phyloP scores from a whole-genome alignment of 148 eudicot genomes.

The Gaultheria prostrata region DNA sequence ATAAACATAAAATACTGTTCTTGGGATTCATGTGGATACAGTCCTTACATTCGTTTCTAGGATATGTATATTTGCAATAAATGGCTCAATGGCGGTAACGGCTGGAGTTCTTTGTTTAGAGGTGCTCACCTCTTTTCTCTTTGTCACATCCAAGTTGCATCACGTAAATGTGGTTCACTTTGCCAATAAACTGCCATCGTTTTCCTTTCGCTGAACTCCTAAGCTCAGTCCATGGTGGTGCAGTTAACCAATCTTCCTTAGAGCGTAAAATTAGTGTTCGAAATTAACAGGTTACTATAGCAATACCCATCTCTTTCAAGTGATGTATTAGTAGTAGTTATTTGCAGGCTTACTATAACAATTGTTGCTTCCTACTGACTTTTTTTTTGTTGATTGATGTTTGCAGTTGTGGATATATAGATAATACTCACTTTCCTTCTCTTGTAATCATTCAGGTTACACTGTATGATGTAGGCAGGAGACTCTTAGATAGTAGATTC shows the following conservation, averaged over 20 bases:
- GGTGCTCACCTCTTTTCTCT: background rate
- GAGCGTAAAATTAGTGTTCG: background rate
- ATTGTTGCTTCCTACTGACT: background rate
- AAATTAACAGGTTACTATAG: background rate
- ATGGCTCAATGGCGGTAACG: background rate
- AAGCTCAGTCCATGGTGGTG: background rate
- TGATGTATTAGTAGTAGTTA: background rate
- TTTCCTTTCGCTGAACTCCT: background rate
- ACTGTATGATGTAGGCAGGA: slow-evolving; percentile 61
- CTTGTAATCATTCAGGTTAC: slow-evolving; percentile 42
- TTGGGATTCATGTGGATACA: background rate
- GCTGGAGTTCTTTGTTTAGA: background rate
- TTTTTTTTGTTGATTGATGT: background rate
- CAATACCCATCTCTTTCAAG: background rate
- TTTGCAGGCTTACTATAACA: background rate
- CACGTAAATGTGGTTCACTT: background rate
- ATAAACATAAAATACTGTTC: background rate
- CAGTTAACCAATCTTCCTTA: background rate
- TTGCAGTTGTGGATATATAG: background rate
- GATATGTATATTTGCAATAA: background rate
- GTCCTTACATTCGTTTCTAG: background rate
- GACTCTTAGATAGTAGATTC: slow-evolving; percentile 63
- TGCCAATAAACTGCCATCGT: background rate
- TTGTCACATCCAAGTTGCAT: background rate
- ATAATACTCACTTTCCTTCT: background rate